These are phyloP conservation scores for Rosellinia necatrix DNA, from an alignment of 2,329 filamentous ascomycete species.

Conservation along the genomic window DNA sequence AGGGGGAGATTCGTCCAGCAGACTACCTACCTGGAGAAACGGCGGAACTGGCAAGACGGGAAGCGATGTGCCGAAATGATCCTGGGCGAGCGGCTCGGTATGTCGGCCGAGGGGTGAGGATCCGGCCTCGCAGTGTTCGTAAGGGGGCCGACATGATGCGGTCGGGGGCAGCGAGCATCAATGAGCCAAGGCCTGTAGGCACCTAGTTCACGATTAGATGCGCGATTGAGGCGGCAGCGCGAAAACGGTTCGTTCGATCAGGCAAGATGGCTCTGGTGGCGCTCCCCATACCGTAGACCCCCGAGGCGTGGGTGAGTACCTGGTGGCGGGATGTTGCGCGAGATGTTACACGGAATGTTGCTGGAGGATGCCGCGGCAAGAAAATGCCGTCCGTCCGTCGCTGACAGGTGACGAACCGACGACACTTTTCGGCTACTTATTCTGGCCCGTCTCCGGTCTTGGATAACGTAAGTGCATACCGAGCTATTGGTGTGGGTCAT, in stretches of 20 bases:
- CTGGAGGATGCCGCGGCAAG: too few species aligned
- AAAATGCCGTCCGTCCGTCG: too few species aligned
- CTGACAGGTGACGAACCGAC: too few species aligned
- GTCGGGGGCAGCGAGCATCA: slow-evolving; percentile 17
- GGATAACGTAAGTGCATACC: too few species aligned
- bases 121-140: slow-evolving; percentile 28
- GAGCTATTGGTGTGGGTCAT: too few species aligned
- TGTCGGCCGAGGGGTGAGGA: slow-evolving; percentile 26
- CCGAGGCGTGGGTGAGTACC: not conserved
- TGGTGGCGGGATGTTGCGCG: not conserved
- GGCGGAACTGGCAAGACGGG: slow-evolving; percentile 33
- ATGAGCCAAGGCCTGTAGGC: too few species aligned
- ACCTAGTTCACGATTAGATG: slow-evolving; percentile 5
- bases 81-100: slow-evolving; percentile 22
- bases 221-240: not conserved
- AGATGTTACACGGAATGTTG: too few species aligned
- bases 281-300: not conserved
- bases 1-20: not conserved
- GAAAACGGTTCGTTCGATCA: too few species aligned
- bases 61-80: slow-evolving; percentile 13
- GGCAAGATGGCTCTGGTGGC: not conserved
- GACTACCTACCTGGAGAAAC: slow-evolving; percentile 29
- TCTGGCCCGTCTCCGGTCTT: too few species aligned
- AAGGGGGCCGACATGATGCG: slow-evolving; percentile 26
- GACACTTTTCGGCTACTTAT: too few species aligned